These are phyloP conservation scores for Acanthamoeba divionensis DNA, from an alignment of 208 protist species.

Conservation along the genomic window DNA sequence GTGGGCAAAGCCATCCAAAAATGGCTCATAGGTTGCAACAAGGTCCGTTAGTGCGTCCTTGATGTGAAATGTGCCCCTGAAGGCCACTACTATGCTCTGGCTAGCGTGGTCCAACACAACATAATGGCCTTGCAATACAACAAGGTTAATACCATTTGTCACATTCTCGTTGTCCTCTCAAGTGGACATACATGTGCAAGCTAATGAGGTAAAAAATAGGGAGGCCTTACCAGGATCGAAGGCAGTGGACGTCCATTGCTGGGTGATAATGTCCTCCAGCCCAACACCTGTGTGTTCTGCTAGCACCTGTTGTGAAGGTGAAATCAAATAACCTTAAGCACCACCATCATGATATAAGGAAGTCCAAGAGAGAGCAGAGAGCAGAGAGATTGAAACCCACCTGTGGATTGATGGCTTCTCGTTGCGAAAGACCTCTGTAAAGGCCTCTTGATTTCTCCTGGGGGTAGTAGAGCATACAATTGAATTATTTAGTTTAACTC, in stretches of 20 bases:
- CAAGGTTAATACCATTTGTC: no score
- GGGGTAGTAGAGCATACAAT: no score
- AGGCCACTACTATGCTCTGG: conserved; percentile 2
- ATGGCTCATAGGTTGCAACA: conserved; percentile 23
- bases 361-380: no score
- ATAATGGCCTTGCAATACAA: no score
- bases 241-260: conserved; percentile 11
- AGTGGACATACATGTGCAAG: no score
- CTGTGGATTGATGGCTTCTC: conserved; percentile 13
- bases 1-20: conserved; percentile 42
- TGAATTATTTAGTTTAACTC: no score
- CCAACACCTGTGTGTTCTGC: conserved; percentile 37
- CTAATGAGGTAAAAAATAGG: no score
- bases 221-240: conserved; percentile 37
- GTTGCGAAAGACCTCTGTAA: background rate
- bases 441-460: conserved; percentile 13
- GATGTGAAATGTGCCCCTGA: conserved; percentile 27
- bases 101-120: conserved; percentile 24
- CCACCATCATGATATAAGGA: no score
- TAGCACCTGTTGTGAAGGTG: no score
- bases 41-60: conserved; percentile 15
- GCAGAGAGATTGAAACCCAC: no score
- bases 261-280: background rate
- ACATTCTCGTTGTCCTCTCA: no score
- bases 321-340: no score